These are phyloP conservation scores for Blastocladiella britannica DNA, from an alignment of 192 early-diverging fungal species.

Conservation along the genomic window DNA sequence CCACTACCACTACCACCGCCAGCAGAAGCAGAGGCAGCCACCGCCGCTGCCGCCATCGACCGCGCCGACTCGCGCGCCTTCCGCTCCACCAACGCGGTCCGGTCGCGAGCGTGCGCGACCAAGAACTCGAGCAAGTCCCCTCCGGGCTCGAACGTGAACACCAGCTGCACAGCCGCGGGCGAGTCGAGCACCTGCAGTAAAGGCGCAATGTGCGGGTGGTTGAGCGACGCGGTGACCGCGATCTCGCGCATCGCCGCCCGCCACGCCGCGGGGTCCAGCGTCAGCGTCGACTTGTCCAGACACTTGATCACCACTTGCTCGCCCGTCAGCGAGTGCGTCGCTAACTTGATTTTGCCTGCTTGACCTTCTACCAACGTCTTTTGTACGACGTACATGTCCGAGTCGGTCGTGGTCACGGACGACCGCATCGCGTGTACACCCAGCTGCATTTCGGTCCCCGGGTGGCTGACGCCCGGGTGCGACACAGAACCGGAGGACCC, in stretches of 20 bases:
- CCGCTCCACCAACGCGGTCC: not conserved
- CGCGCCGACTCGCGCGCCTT: no score
- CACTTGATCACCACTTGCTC: constrained; percentile 31
- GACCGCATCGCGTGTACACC: no score
- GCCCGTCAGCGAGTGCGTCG: constrained; percentile 23
- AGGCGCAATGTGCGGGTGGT: constrained; percentile 27
- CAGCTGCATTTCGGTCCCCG: no score
- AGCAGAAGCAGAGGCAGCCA: no score
- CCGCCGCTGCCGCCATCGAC: no score
- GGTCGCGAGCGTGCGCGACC: not conserved
- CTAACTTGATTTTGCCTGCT: constrained; percentile 15
- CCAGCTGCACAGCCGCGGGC: not conserved
- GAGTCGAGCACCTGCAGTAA: constrained; percentile 27
- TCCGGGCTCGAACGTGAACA: not conserved
- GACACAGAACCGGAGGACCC: not conserved
- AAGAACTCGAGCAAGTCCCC: not conserved
- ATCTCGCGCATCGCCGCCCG: constrained; percentile 29
- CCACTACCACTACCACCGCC: no score
- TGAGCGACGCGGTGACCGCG: constrained; percentile 28
- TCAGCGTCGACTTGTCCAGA: constrained; percentile 23
- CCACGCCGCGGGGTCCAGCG: constrained; percentile 18
- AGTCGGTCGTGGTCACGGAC: not conserved
- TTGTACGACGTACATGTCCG: not conserved
- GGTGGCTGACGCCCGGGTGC: not conserved
- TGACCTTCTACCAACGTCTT: not conserved